A percentile compares a stretch with the other conserved stretches of the same genome.
Evolutionary conservation across 2,329 filamentous ascomycete genomes (phyloP).

Genomic region (Exophiala alcalophila): DNA sequence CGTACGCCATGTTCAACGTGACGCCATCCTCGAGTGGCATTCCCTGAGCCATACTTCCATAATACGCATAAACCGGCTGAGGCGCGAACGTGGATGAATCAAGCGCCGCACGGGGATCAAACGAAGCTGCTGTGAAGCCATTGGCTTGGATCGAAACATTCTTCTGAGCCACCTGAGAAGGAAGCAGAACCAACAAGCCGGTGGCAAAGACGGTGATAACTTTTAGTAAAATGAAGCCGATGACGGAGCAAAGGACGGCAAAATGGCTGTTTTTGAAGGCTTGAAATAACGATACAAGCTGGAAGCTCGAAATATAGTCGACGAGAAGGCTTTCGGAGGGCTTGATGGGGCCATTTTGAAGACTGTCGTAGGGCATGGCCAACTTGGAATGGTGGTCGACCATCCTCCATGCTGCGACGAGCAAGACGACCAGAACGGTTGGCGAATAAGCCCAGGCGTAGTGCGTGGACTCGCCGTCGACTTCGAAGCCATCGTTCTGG

Average conservation of each 20-base stretch:
- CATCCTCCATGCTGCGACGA: constrained; percentile 34
- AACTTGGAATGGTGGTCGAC: constrained; percentile 36
- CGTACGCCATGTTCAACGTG: constrained; percentile 24
- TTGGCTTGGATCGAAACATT: constrained; percentile 12
- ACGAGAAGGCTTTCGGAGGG: constrained; percentile 33
- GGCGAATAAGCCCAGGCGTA: constrained; percentile 30
- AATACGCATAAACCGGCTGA: constrained; percentile 28
- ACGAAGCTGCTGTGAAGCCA: constrained; percentile 18
- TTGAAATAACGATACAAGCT: constrained; percentile 31
- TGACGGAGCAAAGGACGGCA: constrained; percentile 33
- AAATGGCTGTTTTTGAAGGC: constrained; percentile 35
- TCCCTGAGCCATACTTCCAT: constrained; percentile 24
- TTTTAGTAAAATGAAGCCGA: constrained; percentile 34
- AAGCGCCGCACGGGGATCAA: constrained; percentile 13
- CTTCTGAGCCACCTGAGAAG: constrained; percentile 21
- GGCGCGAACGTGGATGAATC: constrained; percentile 19
- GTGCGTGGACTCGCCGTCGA: constrained; percentile 22
- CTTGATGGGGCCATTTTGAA: constrained; percentile 30
- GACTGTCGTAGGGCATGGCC: constrained; percentile 36
- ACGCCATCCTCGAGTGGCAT: constrained; percentile 27
- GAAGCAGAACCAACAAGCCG: constrained; percentile 34
- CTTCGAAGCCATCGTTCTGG: constrained; percentile 22
- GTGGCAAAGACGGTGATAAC: constrained; percentile 33
- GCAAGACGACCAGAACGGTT: constrained; percentile 33
- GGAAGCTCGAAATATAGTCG: constrained; percentile 36